Percentiles rank a stretch among this genome's conserved stretches.
phyloP scores from a whole-genome alignment of 2,329 filamentous ascomycete genomes.

The Pseudocercospora macadamiae region DNA sequence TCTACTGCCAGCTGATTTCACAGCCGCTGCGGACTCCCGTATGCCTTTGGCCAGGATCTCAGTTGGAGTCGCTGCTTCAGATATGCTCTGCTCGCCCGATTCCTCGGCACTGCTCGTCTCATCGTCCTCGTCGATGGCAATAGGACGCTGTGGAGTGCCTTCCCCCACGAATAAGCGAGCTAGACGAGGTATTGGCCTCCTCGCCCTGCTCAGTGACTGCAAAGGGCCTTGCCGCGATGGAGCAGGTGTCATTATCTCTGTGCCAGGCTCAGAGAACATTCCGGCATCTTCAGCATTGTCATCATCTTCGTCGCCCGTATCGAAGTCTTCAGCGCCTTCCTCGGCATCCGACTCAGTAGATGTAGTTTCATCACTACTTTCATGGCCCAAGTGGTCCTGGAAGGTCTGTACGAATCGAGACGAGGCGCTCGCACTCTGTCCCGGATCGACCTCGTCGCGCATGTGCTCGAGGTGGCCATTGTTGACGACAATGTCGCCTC shows the following conservation, averaged over 20 bases:
- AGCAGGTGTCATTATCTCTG: background rate
- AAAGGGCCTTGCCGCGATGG: background rate
- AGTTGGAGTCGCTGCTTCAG: conserved; percentile 6
- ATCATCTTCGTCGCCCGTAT: conserved; percentile 16
- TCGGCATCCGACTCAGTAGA: conserved; percentile 31
- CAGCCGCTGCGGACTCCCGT: conserved; percentile 7
- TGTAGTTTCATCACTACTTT: conserved; percentile 41
- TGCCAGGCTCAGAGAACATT: too few species aligned
- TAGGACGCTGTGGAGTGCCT: conserved; percentile 11
- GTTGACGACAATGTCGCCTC: conserved; percentile 79
- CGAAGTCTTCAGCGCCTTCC: conserved; percentile 9
- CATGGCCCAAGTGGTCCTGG: conserved; percentile 38
- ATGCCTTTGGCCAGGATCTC: background rate
- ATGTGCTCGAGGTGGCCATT: conserved; percentile 80
- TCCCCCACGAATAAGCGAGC: conserved; percentile 24
- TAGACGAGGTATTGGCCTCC: conserved; percentile 14
- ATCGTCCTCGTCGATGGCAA: conserved; percentile 4
- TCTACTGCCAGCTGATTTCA: conserved; percentile 5
- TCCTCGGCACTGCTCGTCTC: background rate
- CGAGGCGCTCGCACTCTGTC: conserved; percentile 36
- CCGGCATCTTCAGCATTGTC: conserved; percentile 16
- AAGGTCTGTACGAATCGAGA: conserved; percentile 37
- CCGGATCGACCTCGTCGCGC: conserved; percentile 58
- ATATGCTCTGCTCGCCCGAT: background rate
- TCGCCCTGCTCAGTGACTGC: background rate